These are phyloP conservation scores for Obba rivulosa DNA, from an alignment of 768 basidiomycete species.

Conservation along the genomic window DNA sequence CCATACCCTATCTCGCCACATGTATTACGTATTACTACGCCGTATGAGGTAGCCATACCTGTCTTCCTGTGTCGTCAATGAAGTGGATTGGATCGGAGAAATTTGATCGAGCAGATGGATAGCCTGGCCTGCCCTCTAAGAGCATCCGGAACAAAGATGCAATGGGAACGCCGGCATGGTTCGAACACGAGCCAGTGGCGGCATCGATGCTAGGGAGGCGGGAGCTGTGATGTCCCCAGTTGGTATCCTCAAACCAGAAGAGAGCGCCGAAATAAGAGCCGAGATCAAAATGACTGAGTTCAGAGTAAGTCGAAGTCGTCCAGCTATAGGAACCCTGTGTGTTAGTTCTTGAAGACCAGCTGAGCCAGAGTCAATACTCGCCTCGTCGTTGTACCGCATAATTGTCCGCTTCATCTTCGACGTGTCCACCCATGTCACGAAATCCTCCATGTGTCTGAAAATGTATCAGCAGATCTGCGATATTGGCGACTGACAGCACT, in stretches of 20 bases:
- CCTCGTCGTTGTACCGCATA: constrained; percentile 96
- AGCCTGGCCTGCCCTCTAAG: too few species aligned
- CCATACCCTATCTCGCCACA: constrained; percentile 1
- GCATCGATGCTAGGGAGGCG: too few species aligned
- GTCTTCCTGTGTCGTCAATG: background rate
- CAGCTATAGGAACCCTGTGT: constrained; percentile 43
- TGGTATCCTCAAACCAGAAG: background rate
- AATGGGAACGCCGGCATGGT: too few species aligned
- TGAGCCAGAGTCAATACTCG: constrained; percentile 27
- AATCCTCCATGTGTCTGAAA: constrained; percentile 93
- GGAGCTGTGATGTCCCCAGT: too few species aligned
- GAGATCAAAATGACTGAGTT: background rate
- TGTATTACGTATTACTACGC: too few species aligned
- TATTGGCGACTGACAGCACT: constrained; percentile 12
- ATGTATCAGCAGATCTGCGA: constrained; percentile 1
- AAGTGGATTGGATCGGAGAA: background rate
- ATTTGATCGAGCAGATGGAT: background rate
- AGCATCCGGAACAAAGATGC: too few species aligned
- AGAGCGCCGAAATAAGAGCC: background rate
- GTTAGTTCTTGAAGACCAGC: background rate
- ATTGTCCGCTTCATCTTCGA: constrained; percentile 95
- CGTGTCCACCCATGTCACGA: constrained; percentile 98
- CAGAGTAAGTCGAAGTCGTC: constrained; percentile 91
- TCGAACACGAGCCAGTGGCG: too few species aligned
- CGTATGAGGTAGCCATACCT: too few species aligned